phyloP scores from a whole-genome alignment of 1,284 basidiomycete genomes.

The Schizophyllum commune region DNA sequence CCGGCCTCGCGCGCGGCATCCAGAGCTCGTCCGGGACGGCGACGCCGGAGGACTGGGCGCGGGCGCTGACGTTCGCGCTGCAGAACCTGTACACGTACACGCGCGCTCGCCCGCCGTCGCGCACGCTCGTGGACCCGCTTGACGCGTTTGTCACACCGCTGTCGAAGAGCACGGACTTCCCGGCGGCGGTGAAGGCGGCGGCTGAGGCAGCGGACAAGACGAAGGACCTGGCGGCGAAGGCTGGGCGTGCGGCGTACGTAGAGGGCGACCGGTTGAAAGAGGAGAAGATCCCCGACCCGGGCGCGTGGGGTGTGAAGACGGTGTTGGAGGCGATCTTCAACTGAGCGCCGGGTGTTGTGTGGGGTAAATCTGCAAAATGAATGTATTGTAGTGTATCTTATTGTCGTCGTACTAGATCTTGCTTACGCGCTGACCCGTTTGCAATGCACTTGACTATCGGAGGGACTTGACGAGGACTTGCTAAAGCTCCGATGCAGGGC shows the following conservation, averaged over 20 bases:
- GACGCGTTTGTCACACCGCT: conserved; percentile 60
- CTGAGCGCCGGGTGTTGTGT: background rate
- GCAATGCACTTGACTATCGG: too few species aligned
- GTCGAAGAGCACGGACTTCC: conserved; percentile 23
- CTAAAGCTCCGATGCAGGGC: too few species aligned
- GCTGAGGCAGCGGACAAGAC: conserved; percentile 68
- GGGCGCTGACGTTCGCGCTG: conserved; percentile 56
- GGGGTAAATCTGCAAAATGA: background rate
- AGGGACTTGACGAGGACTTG: too few species aligned
- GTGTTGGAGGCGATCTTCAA: conserved; percentile 51
- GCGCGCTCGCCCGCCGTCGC: conserved; percentile 79
- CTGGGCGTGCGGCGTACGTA: conserved; percentile 86
- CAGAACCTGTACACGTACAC: conserved; percentile 81
- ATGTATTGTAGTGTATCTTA: background rate
- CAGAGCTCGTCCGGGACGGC: conserved; percentile 26
- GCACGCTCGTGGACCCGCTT: conserved; percentile 88
- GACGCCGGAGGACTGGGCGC: conserved; percentile 55
- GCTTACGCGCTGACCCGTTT: background rate
- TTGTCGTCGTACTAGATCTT: background rate
- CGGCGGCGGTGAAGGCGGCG: conserved; percentile 55
- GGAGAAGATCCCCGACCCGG: conserved; percentile 77
- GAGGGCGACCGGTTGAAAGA: conserved; percentile 64
- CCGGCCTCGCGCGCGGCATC: conserved; percentile 74
- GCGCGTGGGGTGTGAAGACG: conserved; percentile 84
- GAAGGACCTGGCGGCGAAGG: conserved; percentile 73